Conservation (phyloP, 441 rosid genomes). For the Eruca vesicaria region DNA sequence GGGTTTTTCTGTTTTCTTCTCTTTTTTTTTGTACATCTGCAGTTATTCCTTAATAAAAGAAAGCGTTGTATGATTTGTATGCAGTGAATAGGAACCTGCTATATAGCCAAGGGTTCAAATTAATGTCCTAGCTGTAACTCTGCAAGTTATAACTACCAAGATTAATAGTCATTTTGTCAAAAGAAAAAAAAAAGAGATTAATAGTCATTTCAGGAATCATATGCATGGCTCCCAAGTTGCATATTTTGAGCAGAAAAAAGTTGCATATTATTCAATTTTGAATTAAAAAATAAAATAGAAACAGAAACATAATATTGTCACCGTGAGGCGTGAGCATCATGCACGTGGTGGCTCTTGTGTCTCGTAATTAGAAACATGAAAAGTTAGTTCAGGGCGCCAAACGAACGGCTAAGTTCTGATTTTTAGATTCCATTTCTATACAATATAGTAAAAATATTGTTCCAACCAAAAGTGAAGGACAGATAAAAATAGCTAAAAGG, state of each 20-base stretch:
- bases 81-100: background rate
- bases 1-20: background rate
- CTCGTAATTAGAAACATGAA: background rate
- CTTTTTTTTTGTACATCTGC: background rate
- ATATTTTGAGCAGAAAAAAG: background rate
- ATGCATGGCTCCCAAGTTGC: background rate
- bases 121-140: too few species aligned
- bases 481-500: background rate
- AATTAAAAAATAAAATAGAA: background rate
- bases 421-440: background rate
- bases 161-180: background rate
- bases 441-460: background rate
- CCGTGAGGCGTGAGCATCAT: background rate
- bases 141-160: background rate
- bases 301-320: background rate
- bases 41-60: background rate
- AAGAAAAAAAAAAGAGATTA: too few species aligned
- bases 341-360: background rate
- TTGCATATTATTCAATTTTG: background rate
- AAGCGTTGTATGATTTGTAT: background rate
- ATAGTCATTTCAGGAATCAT: background rate
- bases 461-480: background rate
- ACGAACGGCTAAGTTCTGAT: too few species aligned
- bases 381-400: background rate
- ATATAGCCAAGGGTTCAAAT: too few species aligned